phyloP scores from a whole-genome alignment of 1,284 basidiomycete genomes.

The Testicularia cyperi region DNA sequence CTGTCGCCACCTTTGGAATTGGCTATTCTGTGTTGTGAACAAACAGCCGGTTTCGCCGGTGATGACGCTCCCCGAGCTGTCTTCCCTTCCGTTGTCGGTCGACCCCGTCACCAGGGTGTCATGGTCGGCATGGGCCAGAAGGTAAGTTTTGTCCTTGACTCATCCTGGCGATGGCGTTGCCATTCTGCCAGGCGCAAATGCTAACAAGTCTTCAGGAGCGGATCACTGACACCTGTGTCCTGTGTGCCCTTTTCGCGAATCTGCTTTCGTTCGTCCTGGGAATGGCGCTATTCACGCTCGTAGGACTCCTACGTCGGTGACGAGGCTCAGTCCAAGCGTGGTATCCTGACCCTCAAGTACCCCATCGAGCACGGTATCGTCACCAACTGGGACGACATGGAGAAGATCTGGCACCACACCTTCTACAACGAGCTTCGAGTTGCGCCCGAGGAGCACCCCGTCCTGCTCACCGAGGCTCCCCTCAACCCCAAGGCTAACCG shows the following conservation, averaged over 20 bases:
- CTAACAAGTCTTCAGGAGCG: too few species aligned
- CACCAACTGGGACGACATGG: constrained; percentile 76
- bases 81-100: constrained; percentile 77
- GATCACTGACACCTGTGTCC: too few species aligned
- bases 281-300: neutral
- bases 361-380: constrained; percentile 71
- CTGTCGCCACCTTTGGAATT: constrained; percentile 1
- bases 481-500: constrained; percentile 92
- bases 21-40: too few species aligned
- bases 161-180: too few species aligned
- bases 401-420: constrained; percentile 60
- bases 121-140: constrained; percentile 69
- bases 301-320: constrained; percentile 65
- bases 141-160: too few species aligned
- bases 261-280: too few species aligned
- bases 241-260: too few species aligned
- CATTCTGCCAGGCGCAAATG: too few species aligned
- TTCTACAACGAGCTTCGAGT: constrained; percentile 65
- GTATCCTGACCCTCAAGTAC: constrained; percentile 82
- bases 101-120: constrained; percentile 87
- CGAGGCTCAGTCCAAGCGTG: constrained; percentile 92
- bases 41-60: constrained; percentile 68
- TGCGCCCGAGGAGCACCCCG: constrained; percentile 80
- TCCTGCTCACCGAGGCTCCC: constrained; percentile 89
- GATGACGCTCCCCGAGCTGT: constrained; percentile 77